These are phyloP conservation scores for Talaromyces trachyspermus DNA, from an alignment of 495 filamentous ascomycete genomes.

Conservation along the genomic window DNA sequence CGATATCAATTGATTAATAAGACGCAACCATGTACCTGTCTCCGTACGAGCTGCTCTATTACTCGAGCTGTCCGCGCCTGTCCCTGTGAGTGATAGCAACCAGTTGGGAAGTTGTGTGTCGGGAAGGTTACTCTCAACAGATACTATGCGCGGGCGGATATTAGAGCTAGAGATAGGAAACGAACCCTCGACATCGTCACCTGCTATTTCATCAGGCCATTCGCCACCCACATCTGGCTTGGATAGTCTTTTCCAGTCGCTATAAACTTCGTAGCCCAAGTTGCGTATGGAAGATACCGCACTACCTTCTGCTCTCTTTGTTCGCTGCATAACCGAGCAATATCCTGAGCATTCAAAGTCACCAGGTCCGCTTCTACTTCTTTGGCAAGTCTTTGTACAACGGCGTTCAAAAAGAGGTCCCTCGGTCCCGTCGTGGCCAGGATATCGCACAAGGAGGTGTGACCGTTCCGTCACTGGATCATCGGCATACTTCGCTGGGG, in stretches of 20 bases:
- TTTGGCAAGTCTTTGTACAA: constrained; percentile 52
- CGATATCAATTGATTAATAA: constrained; percentile 31
- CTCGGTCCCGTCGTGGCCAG: constrained; percentile 13
- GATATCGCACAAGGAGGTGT: constrained; percentile 60
- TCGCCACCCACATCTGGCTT: constrained; percentile 30
- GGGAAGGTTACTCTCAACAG: constrained; percentile 5
- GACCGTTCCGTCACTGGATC: constrained; percentile 50
- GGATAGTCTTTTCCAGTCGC: constrained; percentile 4
- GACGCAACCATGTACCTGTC: constrained; percentile 26
- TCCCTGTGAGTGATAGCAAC: constrained; percentile 29
- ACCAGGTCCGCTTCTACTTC: constrained; percentile 67
- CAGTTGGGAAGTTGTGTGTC: constrained; percentile 31
- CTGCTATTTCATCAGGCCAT: constrained; percentile 28
- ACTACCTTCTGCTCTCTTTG: constrained; percentile 49
- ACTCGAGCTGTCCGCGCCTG: constrained; percentile 12
- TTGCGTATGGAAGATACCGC: constrained; percentile 39
- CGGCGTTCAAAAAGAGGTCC: constrained; percentile 46
- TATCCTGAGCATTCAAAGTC: constrained; percentile 66
- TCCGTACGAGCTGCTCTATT: constrained; percentile 9
- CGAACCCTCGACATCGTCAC: constrained; percentile 5
- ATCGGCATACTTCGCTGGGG: constrained; percentile 35
- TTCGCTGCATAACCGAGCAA: constrained; percentile 69
- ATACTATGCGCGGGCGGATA: constrained; percentile 3
- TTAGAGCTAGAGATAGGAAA: not conserved
- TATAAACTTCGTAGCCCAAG: constrained; percentile 61